Evolutionary conservation across 176 grass and related monocot species (phyloP), one percentile per base, ranked within the genome.

Genomic region (Rhipidocladum racemiflorum): DNA sequence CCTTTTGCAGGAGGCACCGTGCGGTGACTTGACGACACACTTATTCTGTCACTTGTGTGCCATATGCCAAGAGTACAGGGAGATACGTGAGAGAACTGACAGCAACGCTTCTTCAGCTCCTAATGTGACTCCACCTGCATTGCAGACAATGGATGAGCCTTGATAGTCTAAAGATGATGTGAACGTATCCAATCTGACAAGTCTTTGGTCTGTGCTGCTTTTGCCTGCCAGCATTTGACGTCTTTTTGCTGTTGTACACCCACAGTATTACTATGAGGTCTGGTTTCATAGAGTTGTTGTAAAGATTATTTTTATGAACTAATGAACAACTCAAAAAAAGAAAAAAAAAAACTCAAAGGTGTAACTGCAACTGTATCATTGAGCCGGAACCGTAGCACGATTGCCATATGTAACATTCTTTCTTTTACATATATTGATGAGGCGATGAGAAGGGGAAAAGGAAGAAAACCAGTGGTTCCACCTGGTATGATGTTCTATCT

Each of bases 1-100:
- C 40, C 21, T 44, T 74, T 75, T 92, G 27, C 65, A 97, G 95
- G 95, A 94, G 88, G 88, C 87, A 50, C 92, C 92, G 11, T 94
- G 95, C 27, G 89, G 91, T 7, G 95, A 97, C 78, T 89, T 89
- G 70, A 85, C 86, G 30, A 97, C 95, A 9, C 92, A 97, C 70
- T 88, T 97, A 75, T 94, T 91, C 85, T 94, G 95, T 62, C 95
- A 97, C 78, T 49, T 92, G 62, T 97, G 95, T 50, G 95, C 92
- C 53, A 89, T 97, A 68, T 97, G 95, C 51, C 95, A 92, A 86
- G 92, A 97, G 86, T 92, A 89, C 78, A 89, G 92, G 84, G 92
- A 97, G 90, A 94, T 97, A 61, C 86, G 81, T 8, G 81, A 91
- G 78, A 92, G 95, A 81, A 74, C 88, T 74, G 65, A 75, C 48